Percentiles rank a stretch among this genome's conserved stretches.
Evolutionary conservation across 768 basidiomycete genomes (phyloP).

Genomic region (Baorangia bicolor): DNA sequence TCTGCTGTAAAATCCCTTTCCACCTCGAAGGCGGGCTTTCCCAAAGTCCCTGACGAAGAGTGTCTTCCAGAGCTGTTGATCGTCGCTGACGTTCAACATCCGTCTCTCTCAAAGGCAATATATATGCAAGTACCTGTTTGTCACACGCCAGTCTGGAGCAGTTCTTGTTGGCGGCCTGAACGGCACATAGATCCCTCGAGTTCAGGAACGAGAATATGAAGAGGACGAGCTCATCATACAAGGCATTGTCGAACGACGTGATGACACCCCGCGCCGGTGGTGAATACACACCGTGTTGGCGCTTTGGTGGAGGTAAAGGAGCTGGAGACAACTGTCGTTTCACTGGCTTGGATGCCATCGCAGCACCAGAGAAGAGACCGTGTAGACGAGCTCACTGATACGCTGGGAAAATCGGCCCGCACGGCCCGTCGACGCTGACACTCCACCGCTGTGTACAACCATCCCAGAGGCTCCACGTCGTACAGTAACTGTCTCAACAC

Average conservation of each 20-base stretch:
- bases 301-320: constrained; percentile 57
- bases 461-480: too few relatives aligned
- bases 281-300: constrained; percentile 36
- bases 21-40: constrained; percentile 64
- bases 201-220: constrained; percentile 71
- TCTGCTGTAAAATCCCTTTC: constrained; percentile 56
- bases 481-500: too few relatives aligned
- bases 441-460: too few relatives aligned
- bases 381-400: background rate
- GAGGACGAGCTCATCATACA: constrained; percentile 77
- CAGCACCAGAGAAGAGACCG: background rate
- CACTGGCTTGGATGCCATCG: constrained; percentile 37
- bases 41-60: constrained; percentile 67
- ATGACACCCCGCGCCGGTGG: constrained; percentile 13
- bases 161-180: constrained; percentile 60
- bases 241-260: constrained; percentile 49
- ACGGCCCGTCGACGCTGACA: too few relatives aligned
- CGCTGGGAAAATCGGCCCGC: constrained; percentile 13
- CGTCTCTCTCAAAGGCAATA: background rate
- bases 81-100: constrained; percentile 17
- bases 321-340: constrained; percentile 52
- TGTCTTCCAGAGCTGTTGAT: constrained; percentile 58
- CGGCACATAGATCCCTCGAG: constrained; percentile 63
- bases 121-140: constrained; percentile 49
- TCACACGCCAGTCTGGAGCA: constrained; percentile 69